These are phyloP conservation scores for Colletotrichum godetiae DNA, from an alignment of 2,329 filamentous ascomycete genomes.

Conservation along the genomic window DNA sequence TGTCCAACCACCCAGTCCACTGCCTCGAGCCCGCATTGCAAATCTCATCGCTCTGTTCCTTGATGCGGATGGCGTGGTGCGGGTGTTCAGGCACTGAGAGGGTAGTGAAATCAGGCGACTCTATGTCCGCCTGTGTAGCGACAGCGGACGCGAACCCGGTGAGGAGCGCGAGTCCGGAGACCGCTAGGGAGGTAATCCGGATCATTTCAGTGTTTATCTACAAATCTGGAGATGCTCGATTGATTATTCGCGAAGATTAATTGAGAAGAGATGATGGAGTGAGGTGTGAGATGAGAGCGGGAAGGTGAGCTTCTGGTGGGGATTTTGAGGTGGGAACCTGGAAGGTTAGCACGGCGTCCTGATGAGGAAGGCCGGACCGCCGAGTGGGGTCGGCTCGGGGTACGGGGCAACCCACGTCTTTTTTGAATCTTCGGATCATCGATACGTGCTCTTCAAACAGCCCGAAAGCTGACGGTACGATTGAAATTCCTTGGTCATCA, in stretches of 20 bases:
- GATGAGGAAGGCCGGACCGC: conserved; percentile 9
- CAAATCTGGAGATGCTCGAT: neutral
- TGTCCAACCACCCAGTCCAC: conserved; percentile 44
- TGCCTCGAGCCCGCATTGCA: conserved; percentile 42
- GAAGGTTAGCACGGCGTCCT: neutral
- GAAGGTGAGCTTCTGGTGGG: neutral
- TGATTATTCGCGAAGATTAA: neutral
- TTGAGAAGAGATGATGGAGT: neutral
- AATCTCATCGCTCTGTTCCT: conserved; percentile 40
- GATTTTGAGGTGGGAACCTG: neutral
- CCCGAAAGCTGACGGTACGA: neutral
- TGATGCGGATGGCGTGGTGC: conserved; percentile 40
- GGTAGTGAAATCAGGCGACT: conserved; percentile 20
- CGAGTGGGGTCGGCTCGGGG: neutral
- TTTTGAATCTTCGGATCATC: neutral
- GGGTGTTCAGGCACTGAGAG: conserved; percentile 34
- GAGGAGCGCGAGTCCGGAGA: conserved; percentile 18
- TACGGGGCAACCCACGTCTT: neutral
- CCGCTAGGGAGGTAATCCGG: neutral
- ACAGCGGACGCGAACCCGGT: conserved; percentile 3
- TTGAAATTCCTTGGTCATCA: neutral
- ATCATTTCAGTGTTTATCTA: neutral
- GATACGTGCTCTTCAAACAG: neutral
- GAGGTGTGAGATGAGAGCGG: neutral
- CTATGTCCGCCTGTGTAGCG: conserved; percentile 11